Conservation (phyloP, 495 filamentous ascomycete genomes). For the Podospora fimiseda region DNA sequence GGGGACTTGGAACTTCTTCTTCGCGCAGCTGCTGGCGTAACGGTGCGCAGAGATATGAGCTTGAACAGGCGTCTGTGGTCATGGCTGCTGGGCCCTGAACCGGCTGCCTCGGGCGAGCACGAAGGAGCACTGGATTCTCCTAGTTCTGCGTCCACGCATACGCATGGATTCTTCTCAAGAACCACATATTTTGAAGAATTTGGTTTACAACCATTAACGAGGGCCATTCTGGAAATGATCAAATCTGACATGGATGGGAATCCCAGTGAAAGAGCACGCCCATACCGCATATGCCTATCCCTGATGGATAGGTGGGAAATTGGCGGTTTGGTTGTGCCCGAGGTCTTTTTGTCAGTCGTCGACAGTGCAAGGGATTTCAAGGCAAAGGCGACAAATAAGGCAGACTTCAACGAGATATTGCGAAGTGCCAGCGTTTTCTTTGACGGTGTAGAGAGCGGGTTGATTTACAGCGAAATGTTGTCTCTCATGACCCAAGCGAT, state of each 20-base stretch:
- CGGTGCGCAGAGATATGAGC: constrained; percentile 87
- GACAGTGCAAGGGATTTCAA: constrained; percentile 69
- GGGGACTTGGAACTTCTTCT: constrained; percentile 76
- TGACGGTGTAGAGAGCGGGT: constrained; percentile 86
- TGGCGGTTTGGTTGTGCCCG: constrained; percentile 77
- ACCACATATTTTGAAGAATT: constrained; percentile 74
- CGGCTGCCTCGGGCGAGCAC: constrained; percentile 37
- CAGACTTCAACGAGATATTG: constrained; percentile 77
- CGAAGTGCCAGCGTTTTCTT: constrained; percentile 93
- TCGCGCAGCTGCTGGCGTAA: constrained; percentile 75
- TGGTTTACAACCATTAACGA: constrained; percentile 66
- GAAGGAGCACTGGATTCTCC: constrained; percentile 45
- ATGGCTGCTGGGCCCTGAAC: constrained; percentile 90
- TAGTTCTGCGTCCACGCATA: constrained; percentile 38
- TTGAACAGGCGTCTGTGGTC: constrained; percentile 89
- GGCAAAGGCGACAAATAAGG: constrained; percentile 46
- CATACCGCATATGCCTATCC: constrained; percentile 86
- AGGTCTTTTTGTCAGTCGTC: constrained; percentile 82
- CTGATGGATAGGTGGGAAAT: constrained; percentile 98
- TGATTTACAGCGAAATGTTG: constrained; percentile 83
- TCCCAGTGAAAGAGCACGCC: constrained; percentile 69
- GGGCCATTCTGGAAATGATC: constrained; percentile 73
- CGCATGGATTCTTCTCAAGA: constrained; percentile 39
- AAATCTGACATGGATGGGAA: constrained; percentile 40
- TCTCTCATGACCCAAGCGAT: constrained; percentile 54